These are phyloP conservation scores for Pilobolus umbonatus DNA, from an alignment of 192 early-diverging fungal genomes.

Conservation along the genomic window DNA sequence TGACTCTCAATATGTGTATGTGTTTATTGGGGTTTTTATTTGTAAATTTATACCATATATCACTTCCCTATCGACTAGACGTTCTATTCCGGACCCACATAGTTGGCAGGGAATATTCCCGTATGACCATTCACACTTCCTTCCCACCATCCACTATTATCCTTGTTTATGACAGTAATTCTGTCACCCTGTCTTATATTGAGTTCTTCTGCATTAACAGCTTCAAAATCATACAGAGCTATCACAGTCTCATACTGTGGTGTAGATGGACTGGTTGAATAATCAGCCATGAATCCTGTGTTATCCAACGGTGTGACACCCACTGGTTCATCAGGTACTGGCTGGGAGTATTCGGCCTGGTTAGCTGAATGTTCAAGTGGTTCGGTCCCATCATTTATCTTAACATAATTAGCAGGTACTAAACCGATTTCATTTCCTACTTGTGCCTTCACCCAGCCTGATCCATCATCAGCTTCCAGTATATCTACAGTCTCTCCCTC, in stretches of 20 bases:
- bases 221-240: slow-evolving; percentile 52
- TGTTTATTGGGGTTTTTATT: no score
- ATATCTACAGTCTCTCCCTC: slow-evolving; percentile 53
- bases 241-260: background rate
- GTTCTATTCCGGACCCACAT: no score
- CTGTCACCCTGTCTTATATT: slow-evolving; percentile 42
- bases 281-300: background rate
- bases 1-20: no score
- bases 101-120: slow-evolving; percentile 24
- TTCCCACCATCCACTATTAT: slow-evolving; percentile 58
- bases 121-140: slow-evolving; percentile 31
- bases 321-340: background rate
- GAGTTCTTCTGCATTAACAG: slow-evolving; percentile 46
- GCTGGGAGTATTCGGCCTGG: background rate
- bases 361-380: background rate
- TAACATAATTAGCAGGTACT: slow-evolving; percentile 51
- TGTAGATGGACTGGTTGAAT: background rate
- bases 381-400: background rate
- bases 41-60: no score
- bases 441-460: slow-evolving; percentile 55
- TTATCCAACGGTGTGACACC: no score
- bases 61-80: no score
- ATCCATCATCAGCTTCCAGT: slow-evolving; percentile 52
- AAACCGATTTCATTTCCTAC: slow-evolving; percentile 26
- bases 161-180: slow-evolving; percentile 42